phyloP scores from a whole-genome alignment of 192 early-diverging fungal genomes.

The Coemansia sp. region DNA sequence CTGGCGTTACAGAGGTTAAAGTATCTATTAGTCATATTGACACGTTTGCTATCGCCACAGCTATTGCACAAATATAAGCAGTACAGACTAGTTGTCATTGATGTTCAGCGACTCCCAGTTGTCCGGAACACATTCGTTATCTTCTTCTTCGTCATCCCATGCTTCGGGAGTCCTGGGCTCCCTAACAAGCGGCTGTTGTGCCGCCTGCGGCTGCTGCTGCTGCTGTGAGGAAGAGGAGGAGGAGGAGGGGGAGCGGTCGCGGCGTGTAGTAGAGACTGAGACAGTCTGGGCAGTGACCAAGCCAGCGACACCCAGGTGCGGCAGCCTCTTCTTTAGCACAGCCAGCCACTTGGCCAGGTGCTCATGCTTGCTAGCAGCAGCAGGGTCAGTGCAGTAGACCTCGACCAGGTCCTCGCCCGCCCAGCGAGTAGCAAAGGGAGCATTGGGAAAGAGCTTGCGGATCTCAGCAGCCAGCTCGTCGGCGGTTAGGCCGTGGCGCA shows the following conservation, averaged over 20 bases:
- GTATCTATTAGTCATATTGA: constrained; percentile 95
- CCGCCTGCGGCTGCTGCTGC: background rate
- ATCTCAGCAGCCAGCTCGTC: constrained; percentile 41
- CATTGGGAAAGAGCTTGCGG: constrained; percentile 14
- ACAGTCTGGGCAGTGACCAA: constrained; percentile 17
- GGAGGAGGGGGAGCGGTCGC: background rate
- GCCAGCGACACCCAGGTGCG: constrained; percentile 35
- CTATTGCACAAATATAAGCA: constrained; percentile 55
- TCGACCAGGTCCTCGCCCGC: constrained; percentile 36
- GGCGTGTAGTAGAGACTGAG: background rate
- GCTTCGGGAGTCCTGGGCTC: background rate
- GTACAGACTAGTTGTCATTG: background rate
- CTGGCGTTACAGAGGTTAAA: constrained; percentile 76
- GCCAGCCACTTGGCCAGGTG: constrained; percentile 40
- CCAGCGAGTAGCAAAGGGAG: constrained; percentile 31
- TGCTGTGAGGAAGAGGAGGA: no score
- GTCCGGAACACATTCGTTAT: constrained; percentile 36
- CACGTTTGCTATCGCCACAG: constrained; percentile 88
- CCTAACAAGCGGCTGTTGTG: background rate
- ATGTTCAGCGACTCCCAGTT: constrained; percentile 49
- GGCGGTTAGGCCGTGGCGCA: constrained; percentile 40
- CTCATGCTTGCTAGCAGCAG: constrained; percentile 15
- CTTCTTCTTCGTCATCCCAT: constrained; percentile 15
- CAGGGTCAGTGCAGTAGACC: constrained; percentile 32
- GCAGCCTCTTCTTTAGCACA: constrained; percentile 32